These are phyloP conservation scores for Nepenthes mirabilis DNA, from an alignment of 148 eudicot genomes.

Conservation along the genomic window DNA sequence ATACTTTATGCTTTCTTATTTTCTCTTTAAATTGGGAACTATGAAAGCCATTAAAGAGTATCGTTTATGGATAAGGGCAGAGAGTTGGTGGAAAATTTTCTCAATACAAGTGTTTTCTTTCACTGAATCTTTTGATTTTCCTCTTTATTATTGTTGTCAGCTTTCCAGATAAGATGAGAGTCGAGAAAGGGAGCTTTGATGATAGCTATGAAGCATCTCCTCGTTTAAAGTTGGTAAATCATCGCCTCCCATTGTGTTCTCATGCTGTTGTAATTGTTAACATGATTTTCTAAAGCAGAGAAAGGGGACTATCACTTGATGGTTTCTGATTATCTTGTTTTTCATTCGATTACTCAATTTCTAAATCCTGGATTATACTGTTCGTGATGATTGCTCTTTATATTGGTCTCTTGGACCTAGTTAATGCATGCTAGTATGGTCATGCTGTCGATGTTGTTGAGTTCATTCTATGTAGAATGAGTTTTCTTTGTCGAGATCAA, in stretches of 20 bases:
- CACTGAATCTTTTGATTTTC: not conserved
- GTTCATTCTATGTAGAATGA: not conserved
- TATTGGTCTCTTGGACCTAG: not conserved
- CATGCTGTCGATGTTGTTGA: not conserved
- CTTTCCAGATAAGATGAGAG: constrained; percentile 39
- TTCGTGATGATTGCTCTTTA: not conserved
- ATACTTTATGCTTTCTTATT: not conserved
- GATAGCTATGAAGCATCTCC: constrained; percentile 30
- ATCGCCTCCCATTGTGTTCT: not conserved
- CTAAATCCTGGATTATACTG: not conserved
- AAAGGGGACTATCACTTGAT: not conserved
- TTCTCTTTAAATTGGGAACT: not conserved
- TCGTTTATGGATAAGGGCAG: not conserved
- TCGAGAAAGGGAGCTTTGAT: constrained; percentile 19
- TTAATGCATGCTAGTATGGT: not conserved
- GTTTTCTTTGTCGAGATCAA: not conserved
- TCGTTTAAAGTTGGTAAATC: constrained; percentile 37
- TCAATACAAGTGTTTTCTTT: not conserved
- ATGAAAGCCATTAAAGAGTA: not conserved
- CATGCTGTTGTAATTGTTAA: not conserved
- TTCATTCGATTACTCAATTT: not conserved
- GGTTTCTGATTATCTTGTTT: not conserved
- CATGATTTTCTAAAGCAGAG: not conserved
- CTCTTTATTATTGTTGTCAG: constrained; percentile 22
- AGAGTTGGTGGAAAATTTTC: not conserved